These are phyloP conservation scores for Cystobasidiaceae sp. DNA, from an alignment of 1,284 basidiomycete genomes.

Conservation along the genomic window DNA sequence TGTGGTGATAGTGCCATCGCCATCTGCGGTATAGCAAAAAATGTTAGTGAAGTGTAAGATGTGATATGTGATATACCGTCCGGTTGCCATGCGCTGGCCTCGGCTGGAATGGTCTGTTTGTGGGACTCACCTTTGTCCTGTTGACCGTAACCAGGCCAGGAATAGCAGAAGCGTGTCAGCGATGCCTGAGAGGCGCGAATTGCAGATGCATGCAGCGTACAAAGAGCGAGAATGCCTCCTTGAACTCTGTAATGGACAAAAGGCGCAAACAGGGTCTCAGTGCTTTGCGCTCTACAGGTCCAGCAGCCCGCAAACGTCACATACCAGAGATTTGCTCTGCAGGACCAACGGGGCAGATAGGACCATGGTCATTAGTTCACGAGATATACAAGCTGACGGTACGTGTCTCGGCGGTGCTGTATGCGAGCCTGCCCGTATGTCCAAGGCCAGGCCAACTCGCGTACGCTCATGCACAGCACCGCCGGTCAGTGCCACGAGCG, in stretches of 20 bases:
- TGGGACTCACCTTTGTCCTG: conserved; percentile 32
- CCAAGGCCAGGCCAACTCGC: conserved; percentile 1
- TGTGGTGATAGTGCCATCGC: conserved; percentile 94
- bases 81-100: not conserved
- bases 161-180: no score
- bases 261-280: not conserved
- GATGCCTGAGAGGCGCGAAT: no score
- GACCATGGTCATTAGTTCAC: not conserved
- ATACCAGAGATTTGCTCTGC: conserved; percentile 65
- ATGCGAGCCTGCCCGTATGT: not conserved
- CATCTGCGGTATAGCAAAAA: no score
- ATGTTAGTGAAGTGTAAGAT: not conserved
- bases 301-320: no score
- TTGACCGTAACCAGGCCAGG: not conserved
- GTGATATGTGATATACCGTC: not conserved
- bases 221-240: conserved; percentile 90
- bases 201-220: no score
- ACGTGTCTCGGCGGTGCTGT: not conserved
- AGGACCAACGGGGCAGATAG: not conserved
- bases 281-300: no score
- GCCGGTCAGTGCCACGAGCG: no score
- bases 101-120: no score
- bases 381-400: not conserved
- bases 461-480: no score
- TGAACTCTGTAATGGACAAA: conserved; percentile 55